Evolutionary conservation across 441 rosid species (phyloP).

Genomic region (Croton laevigatus): DNA sequence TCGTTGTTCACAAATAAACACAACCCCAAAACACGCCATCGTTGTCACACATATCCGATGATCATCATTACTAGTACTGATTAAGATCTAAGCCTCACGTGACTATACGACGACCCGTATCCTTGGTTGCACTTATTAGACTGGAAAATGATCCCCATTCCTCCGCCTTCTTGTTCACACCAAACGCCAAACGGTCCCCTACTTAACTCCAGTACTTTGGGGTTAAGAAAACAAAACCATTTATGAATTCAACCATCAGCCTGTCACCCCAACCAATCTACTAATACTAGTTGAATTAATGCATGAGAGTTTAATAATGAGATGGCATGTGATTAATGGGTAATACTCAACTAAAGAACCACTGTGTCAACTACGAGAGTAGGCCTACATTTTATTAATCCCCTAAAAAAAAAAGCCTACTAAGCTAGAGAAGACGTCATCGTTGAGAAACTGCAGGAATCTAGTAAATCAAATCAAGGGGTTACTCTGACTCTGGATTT

Average conservation of each 20-base stretch:
- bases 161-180: no score
- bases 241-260: not conserved
- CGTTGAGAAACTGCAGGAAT: not conserved
- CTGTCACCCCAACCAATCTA: not conserved
- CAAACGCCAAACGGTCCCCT: not conserved
- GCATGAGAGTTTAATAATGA: constrained; percentile 5
- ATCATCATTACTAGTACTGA: constrained; percentile 13
- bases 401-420: not conserved
- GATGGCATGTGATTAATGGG: constrained; percentile 10
- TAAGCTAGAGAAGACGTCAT: constrained; percentile 17
- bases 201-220: not conserved
- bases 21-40: constrained; percentile 10
- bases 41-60: constrained; percentile 9
- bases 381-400: constrained; percentile 15
- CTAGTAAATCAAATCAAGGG: not conserved
- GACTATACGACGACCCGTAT: constrained; percentile 19
- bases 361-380: constrained; percentile 10
- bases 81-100: constrained; percentile 18
- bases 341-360: constrained; percentile 1
- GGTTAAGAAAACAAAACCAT: not conserved
- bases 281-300: not conserved
- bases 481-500: not conserved
- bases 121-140: not conserved
- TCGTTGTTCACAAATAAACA: constrained; percentile 12
- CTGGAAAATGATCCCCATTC: no score